Conservation (phyloP, 1,284 basidiomycete genomes). For the Heliocybe sulcata region DNA sequence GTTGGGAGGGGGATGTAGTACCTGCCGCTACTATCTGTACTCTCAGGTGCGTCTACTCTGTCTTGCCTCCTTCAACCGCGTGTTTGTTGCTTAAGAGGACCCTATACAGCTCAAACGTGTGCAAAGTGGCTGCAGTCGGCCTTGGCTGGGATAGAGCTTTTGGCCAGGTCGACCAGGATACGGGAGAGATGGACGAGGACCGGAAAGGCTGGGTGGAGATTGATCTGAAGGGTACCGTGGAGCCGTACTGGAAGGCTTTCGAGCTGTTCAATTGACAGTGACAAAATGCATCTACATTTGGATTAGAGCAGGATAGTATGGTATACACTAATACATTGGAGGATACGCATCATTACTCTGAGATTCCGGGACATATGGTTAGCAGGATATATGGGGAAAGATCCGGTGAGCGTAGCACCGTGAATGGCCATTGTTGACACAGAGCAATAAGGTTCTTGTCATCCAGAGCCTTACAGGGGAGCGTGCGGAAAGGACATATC, state of each 20-base stretch:
- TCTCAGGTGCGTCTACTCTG: constrained; percentile 36
- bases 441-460: no score
- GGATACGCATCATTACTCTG: not conserved
- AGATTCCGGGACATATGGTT: not conserved
- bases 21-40: constrained; percentile 52
- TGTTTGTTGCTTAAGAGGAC: constrained; percentile 1
- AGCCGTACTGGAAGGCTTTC: constrained; percentile 51
- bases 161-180: constrained; percentile 28
- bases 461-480: not conserved
- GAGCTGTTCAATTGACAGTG: constrained; percentile 23
- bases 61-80: not conserved
- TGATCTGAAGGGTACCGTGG: constrained; percentile 42
- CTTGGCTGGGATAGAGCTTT: constrained; percentile 61
- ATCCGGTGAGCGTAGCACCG: no score
- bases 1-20: constrained; percentile 30
- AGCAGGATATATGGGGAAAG: no score
- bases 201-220: constrained; percentile 53
- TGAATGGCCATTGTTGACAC: no score
- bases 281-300: no score
- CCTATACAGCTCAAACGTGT: constrained; percentile 47
- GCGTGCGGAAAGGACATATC: not conserved
- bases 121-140: constrained; percentile 49
- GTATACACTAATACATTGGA: no score
- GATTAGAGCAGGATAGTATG: no score
- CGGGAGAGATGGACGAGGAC: constrained; percentile 38